Conservation (phyloP, 2,329 filamentous ascomycete genomes). For the Fusarium veterinarium region DNA sequence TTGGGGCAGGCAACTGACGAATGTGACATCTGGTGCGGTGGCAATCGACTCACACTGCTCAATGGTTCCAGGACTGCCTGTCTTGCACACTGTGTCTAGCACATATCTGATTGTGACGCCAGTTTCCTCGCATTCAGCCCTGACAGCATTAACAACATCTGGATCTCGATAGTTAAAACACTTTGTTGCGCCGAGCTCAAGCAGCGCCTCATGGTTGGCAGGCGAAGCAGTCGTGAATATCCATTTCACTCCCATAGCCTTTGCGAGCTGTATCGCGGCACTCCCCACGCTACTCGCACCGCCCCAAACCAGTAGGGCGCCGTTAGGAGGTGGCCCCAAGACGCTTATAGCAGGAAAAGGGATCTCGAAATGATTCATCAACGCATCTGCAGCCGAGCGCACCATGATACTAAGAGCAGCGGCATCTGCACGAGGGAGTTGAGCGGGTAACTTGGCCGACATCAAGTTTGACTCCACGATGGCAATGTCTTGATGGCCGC, state of each 20-base stretch:
- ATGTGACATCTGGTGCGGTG: not conserved
- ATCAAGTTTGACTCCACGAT: not conserved
- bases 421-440: not conserved
- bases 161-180: not conserved
- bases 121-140: accelerated
- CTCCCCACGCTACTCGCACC: not conserved
- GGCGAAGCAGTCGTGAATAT: not conserved
- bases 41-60: not conserved
- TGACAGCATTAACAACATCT: not conserved
- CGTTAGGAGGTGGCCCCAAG: accelerated
- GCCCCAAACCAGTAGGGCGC: not conserved
- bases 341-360: not conserved
- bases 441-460: not conserved
- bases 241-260: not conserved
- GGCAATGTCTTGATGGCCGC: not conserved
- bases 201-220: not conserved
- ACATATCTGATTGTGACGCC: not conserved
- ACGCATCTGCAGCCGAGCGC: not conserved
- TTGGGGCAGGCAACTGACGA: not conserved
- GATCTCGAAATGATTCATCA: not conserved
- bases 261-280: not conserved
- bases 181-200: not conserved
- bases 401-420: not conserved
- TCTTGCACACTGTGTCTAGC: not conserved
- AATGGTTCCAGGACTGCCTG: not conserved